Base-by-base conservation (phyloP, 805 yeast species). In the Cyberlindnera bimundalis region DNA sequence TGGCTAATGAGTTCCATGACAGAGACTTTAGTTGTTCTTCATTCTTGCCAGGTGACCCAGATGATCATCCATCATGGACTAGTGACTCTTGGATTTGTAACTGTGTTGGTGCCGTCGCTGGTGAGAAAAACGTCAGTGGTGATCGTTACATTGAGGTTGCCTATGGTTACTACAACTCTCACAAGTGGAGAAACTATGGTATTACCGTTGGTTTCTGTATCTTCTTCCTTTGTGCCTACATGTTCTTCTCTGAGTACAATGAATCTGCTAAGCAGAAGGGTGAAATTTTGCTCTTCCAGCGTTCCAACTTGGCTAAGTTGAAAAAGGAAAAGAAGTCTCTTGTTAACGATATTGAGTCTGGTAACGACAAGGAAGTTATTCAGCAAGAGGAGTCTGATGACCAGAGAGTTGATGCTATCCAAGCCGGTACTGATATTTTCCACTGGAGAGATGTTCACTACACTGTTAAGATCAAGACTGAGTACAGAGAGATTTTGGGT, bases 371-470 rank as follows among this genome's bases (percentile, higher is more conserved):
- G 27, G 66, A 62, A 15, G 52, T 54, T 15, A 33, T 52, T 30
- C 56, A 43, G 12, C 48, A 49, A n/a, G 29, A 42, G 12, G 50
- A 42, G n/a, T 46, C 43, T 13, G 53, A 41, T 19, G 46, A 38
- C 23, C 47, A 34, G 16, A 37, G 45, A 27, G 59, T 51, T 15
- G 62, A 59, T 17, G 58, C 61, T 15, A 54, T 62, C 31, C 51
- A 63, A 27, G 56, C 56, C 24, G 59, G 71, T 37, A 63, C 62
- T 16, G 79, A 78, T 38, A 76, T 81, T 29, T 83, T 83, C 73
- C 86, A 80, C 56, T 84, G 95, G 95, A 76, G 77, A 61, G 74
- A 84, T 56, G 78, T 84, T 32, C 75, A 81, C 55, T 84, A 83
- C 58, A 83, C 79, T 47, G 79, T 84, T 43, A 71, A 76, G 54